Evolutionary conservation across 2,329 filamentous ascomycete genomes (phyloP), one percentile per base, ranked within the genome.

Genomic region (Sphaerulina populicola): DNA sequence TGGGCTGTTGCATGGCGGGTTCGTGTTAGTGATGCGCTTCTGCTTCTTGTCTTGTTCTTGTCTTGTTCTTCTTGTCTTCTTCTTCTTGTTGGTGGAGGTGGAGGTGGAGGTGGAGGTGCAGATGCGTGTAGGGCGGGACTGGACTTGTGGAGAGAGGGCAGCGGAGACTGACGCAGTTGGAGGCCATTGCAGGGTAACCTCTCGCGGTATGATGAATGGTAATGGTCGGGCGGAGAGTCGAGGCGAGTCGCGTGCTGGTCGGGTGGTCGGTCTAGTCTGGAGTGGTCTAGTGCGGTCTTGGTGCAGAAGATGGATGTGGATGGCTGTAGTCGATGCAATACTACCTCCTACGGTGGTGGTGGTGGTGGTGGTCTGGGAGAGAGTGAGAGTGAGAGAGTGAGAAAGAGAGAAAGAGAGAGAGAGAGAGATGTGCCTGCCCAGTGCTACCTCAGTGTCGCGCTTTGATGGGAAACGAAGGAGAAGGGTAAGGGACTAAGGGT

Each of bases 1-100:
- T 78, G 54, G 88, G 88, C 86, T 91, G 64, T 30, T n/a, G n/a
- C 29, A 39, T 36, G 39, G 10, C 33, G 9, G 18, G n/a, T 6
- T 23, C 5, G 40, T 41, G 33, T 23, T 42, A 30, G 21, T 31
- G 30, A 37, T 31, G 44, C 12, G 44, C 23, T 27, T 27, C 23
- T 41, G 14, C 30, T 37, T 21, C 21, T 27, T 31, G 18, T 2
- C 27, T 41, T 15, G 38, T 41, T 37, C n/a, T n/a, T n/a, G n/a
- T n/a, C n/a, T n/a, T n/a, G n/a, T n/a, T n/a, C n/a, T n/a, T n/a
- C n/a, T n/a, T n/a, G n/a, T n/a, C n/a, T n/a, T 23, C 30, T 37
- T 21, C 21, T 27, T 31, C 27, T 41, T 15, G 38, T 41, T 37
- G 45, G 51, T 35, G 51, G 41, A 14, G 41, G 23, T 29, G 33